A percentile compares a stretch with the other conserved stretches of the same genome.
Conservation (phyloP, 352 stramenopile species). For the Aphanomyces invadans region DNA sequence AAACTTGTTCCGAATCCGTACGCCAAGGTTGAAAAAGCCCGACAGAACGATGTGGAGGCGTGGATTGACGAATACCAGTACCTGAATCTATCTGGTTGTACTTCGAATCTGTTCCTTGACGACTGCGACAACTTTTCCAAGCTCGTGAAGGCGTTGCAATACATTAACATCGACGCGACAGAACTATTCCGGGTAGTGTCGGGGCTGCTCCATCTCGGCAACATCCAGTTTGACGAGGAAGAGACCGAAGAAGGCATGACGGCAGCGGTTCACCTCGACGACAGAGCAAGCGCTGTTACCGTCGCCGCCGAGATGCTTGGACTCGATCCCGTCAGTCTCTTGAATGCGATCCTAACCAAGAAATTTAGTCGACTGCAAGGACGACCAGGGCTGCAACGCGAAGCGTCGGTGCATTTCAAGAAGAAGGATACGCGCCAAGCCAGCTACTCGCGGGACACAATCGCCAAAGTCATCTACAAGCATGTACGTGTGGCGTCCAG, state of each 20-base stretch:
- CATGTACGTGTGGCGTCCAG: constrained; percentile 89
- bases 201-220: constrained; percentile 40
- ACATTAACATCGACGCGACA: constrained; percentile 33
- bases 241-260: neutral
- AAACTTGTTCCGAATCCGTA: constrained; percentile 33
- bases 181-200: constrained; percentile 33
- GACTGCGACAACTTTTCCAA: constrained; percentile 35
- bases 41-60: neutral
- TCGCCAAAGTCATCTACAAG: constrained; percentile 86
- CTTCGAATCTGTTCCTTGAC: constrained; percentile 25
- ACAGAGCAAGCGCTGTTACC: constrained; percentile 24
- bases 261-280: neutral
- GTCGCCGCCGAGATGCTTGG: constrained; percentile 49
- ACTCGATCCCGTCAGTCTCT: constrained; percentile 46
- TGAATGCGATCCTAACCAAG: constrained; percentile 51
- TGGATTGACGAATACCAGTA: constrained; percentile 14
- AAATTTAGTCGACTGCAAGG: constrained; percentile 32
- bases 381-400: constrained; percentile 55
- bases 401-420: constrained; percentile 44
- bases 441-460: constrained; percentile 59
- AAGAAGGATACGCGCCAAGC: constrained; percentile 33
- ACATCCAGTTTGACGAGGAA: constrained; percentile 40
- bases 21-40: constrained; percentile 7
- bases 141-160: constrained; percentile 31
- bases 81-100: constrained; percentile 20